phyloP scores from a whole-genome alignment of 345 rosid genomes.

The Gossypium thurberi region DNA sequence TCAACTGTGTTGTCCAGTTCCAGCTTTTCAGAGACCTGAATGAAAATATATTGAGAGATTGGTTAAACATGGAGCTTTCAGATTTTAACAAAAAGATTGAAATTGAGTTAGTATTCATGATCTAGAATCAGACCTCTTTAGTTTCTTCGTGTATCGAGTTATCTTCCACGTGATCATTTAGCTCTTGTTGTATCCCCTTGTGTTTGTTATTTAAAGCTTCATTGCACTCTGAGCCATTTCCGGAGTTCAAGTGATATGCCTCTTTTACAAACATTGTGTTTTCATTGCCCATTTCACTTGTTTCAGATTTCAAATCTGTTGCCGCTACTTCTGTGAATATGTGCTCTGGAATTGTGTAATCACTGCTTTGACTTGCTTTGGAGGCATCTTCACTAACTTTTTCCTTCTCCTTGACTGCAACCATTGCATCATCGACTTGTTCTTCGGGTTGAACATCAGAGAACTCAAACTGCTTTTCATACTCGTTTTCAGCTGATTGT shows the following conservation, averaged over 20 bases:
- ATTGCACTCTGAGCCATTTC: not conserved
- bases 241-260: not conserved
- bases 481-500: not conserved
- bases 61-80: not conserved
- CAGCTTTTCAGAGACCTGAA: not conserved
- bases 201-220: not conserved
- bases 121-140: not conserved
- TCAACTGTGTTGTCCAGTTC: slow-evolving; percentile 7
- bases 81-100: not conserved
- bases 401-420: not conserved
- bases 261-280: not conserved
- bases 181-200: not conserved
- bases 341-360: not conserved
- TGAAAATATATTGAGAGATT: not conserved
- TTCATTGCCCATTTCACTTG: not conserved
- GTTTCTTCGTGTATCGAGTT: not conserved
- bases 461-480: not conserved
- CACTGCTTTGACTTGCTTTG: not conserved
- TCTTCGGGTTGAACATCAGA: not conserved
- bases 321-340: not conserved
- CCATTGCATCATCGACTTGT: not conserved
- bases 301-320: slow-evolving; percentile 4
- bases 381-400: not conserved
- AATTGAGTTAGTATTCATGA: not conserved
- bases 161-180: not conserved